A percentile compares a stretch with the other conserved stretches of the same genome.
phyloP scores from a whole-genome alignment of 1,139 yeast species.

The Lizanozyma gosingica region DNA sequence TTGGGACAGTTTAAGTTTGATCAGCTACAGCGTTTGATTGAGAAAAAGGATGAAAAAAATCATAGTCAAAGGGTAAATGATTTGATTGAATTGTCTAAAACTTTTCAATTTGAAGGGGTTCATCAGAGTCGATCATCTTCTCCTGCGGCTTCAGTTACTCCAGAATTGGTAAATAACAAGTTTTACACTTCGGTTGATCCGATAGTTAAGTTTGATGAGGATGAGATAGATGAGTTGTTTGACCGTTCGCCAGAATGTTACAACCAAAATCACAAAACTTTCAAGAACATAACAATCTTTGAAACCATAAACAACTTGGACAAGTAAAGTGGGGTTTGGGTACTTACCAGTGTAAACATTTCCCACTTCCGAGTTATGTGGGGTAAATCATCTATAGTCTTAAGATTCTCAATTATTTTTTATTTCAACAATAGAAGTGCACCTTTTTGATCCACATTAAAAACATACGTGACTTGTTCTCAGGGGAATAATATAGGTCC shows the following conservation, averaged over 20 bases:
- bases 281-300: slow-evolving; percentile 39
- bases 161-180: slow-evolving; percentile 1
- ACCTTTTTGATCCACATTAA: too few species aligned
- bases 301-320: slow-evolving; percentile 41
- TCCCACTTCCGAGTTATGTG: too few species aligned
- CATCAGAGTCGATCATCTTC: slow-evolving; percentile 12
- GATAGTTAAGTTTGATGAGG: slow-evolving; percentile 12
- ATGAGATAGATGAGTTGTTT: slow-evolving; percentile 44
- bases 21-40: slow-evolving; percentile 2
- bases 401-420: too few species aligned
- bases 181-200: not conserved
- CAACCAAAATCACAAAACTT: slow-evolving; percentile 13
- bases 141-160: slow-evolving; percentile 4
- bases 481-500: too few species aligned
- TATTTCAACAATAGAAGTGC: too few species aligned
- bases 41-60: slow-evolving; percentile 9
- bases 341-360: too few species aligned
- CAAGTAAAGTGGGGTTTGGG: too few species aligned
- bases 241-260: slow-evolving; percentile 47
- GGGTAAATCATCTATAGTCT: too few species aligned
- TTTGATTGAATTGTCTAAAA: slow-evolving; percentile 22
- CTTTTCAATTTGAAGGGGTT: slow-evolving; percentile 9
- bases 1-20: slow-evolving; percentile 63
- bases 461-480: too few species aligned
- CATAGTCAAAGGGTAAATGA: slow-evolving; percentile 16